Evolutionary conservation across 176 grass and related monocot genomes (phyloP).

Genomic region (Secale cereale): DNA sequence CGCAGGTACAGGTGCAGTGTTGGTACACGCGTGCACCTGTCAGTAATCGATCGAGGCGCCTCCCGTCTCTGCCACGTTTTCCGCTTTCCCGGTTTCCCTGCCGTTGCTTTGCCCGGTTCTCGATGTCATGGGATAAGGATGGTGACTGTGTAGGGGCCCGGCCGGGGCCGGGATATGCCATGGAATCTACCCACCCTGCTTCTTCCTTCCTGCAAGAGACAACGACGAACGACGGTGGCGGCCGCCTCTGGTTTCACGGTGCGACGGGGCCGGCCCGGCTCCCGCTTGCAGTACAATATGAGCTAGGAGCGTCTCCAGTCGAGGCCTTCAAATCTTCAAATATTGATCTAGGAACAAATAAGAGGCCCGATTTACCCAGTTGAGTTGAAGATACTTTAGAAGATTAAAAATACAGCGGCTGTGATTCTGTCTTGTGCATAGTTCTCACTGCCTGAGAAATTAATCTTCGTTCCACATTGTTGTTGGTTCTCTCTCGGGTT

Average conservation of each 20-base stretch:
- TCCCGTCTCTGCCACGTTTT: not conserved
- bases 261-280: too few species aligned
- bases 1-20: too few species aligned
- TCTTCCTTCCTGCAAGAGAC: not conserved
- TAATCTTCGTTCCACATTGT: not conserved
- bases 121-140: constrained; percentile 7
- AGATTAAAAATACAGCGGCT: too few species aligned
- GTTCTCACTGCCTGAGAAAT: not conserved
- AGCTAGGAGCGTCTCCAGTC: too few species aligned
- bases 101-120: not conserved
- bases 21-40: not conserved
- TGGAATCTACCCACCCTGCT: not conserved
- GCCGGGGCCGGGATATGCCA: not conserved
- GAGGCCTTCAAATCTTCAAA: too few species aligned
- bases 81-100: not conserved
- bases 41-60: not conserved
- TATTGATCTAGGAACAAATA: too few species aligned
- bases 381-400: too few species aligned
- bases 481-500: not conserved
- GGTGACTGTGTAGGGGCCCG: not conserved
- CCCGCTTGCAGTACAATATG: too few species aligned
- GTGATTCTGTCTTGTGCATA: too few species aligned
- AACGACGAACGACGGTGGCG: not conserved
- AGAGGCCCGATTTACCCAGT: too few species aligned
- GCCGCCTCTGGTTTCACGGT: too few species aligned